These are phyloP conservation scores for Wickerhamiella lipophila DNA, from an alignment of 805 yeast species.

Conservation along the genomic window DNA sequence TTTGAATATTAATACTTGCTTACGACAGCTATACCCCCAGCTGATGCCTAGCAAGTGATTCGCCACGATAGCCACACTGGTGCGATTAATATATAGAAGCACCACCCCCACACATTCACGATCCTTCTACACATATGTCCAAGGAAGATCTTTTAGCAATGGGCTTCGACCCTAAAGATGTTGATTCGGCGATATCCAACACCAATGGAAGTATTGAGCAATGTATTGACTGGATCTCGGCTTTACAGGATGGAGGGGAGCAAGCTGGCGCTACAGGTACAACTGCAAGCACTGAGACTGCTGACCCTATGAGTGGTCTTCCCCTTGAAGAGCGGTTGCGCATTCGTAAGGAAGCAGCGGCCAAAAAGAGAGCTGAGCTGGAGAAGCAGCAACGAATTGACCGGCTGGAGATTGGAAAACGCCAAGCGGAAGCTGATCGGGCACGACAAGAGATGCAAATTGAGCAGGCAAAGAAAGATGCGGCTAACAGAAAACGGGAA, in stretches of 20 bases:
- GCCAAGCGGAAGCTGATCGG: conserved; percentile 22
- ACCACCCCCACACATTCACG: too few relatives aligned
- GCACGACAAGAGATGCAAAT: conserved; percentile 25
- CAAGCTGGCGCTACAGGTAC: too few relatives aligned
- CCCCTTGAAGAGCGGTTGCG: conserved; percentile 26
- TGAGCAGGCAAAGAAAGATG: conserved; percentile 25
- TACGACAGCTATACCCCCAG: too few relatives aligned
- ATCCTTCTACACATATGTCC: background rate
- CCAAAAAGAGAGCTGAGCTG: conserved; percentile 24
- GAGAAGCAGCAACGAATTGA: conserved; percentile 26
- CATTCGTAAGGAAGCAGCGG: conserved; percentile 24
- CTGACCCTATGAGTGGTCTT: conserved; percentile 2
- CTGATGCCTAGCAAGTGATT: too few relatives aligned
- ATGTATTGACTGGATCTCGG: conserved; percentile 27
- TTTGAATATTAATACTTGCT: too few relatives aligned
- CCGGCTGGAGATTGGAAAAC: conserved; percentile 24
- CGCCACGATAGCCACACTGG: too few relatives aligned
- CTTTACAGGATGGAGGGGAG: conserved; percentile 17
- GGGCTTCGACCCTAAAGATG: conserved; percentile 27
- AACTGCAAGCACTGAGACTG: background rate
- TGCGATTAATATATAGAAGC: too few relatives aligned
- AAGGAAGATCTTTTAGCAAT: conserved; percentile 14
- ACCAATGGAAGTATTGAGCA: conserved; percentile 21
- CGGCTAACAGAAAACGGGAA: conserved; percentile 24
- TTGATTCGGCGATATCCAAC: conserved; percentile 24